phyloP scores from a whole-genome alignment of 768 basidiomycete genomes.

The Hygrocybe coccinea region DNA sequence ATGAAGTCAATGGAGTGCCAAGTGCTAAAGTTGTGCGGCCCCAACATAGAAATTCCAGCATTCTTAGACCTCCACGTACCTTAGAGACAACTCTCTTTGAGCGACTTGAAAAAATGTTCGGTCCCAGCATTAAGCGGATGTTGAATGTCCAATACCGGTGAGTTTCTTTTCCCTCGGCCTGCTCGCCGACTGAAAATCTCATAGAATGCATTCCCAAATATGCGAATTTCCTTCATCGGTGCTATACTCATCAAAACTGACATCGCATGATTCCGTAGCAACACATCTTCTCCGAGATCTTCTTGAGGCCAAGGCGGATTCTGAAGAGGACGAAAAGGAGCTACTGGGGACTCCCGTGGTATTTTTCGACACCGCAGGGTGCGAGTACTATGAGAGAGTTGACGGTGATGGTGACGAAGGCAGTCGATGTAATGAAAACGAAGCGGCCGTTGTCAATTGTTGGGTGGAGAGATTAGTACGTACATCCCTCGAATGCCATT shows the following conservation, averaged over 20 bases:
- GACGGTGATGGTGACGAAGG: slow-evolving; percentile 84
- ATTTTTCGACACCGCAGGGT: slow-evolving; percentile 93
- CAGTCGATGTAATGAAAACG: slow-evolving; percentile 91
- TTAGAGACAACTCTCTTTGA: slow-evolving; percentile 91
- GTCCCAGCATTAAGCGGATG: slow-evolving; percentile 76
- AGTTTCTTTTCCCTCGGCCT: slow-evolving; percentile 14
- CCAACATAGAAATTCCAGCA: not conserved
- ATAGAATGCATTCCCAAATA: slow-evolving; percentile 83
- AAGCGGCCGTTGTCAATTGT: slow-evolving; percentile 75
- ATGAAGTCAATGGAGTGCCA: not conserved
- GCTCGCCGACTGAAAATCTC: not conserved
- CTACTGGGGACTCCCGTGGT: slow-evolving; percentile 72
- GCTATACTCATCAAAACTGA: slow-evolving; percentile 69
- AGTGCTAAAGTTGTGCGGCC: not conserved
- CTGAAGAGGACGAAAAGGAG: slow-evolving; percentile 69
- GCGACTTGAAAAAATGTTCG: slow-evolving; percentile 85
- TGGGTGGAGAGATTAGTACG: slow-evolving; percentile 78
- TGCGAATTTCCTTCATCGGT: slow-evolving; percentile 81
- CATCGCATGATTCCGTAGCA: slow-evolving; percentile 66
- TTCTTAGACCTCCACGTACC: slow-evolving; percentile 57
- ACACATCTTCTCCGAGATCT: slow-evolving; percentile 69
- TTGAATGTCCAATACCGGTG: slow-evolving; percentile 87
- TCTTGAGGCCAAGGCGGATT: slow-evolving; percentile 44
- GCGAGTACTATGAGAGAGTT: slow-evolving; percentile 84
- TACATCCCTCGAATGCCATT: not conserved